These are phyloP conservation scores for Sarocladium strictum DNA, from an alignment of 2,329 filamentous ascomycete genomes.

Conservation along the genomic window DNA sequence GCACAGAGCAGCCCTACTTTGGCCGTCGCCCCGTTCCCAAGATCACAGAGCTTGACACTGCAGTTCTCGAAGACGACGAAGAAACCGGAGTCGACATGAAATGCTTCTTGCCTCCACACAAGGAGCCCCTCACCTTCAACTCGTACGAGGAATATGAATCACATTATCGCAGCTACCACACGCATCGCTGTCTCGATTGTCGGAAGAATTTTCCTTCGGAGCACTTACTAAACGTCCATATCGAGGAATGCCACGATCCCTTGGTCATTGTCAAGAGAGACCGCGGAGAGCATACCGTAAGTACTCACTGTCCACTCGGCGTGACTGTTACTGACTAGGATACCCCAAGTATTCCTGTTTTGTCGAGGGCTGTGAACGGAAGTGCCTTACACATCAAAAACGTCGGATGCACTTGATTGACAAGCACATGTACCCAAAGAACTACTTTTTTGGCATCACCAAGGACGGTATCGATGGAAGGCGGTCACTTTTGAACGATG, in stretches of 20 bases:
- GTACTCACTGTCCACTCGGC: slow-evolving; percentile 18
- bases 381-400: slow-evolving; percentile 79
- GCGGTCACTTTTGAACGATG: slow-evolving; percentile 68
- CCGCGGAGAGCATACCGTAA: slow-evolving; percentile 78
- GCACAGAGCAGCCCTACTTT: slow-evolving; percentile 11
- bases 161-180: slow-evolving; percentile 77
- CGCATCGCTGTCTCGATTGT: slow-evolving; percentile 81
- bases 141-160: slow-evolving; percentile 78
- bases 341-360: slow-evolving; percentile 72
- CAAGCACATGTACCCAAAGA: slow-evolving; percentile 86
- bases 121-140: slow-evolving; percentile 60
- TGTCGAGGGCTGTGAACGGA: slow-evolving; percentile 78
- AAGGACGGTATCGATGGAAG: slow-evolving; percentile 85
- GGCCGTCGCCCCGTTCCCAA: slow-evolving; percentile 37
- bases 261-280: slow-evolving; percentile 66
- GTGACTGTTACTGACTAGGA: not conserved
- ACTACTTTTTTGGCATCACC: slow-evolving; percentile 83
- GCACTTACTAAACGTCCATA: slow-evolving; percentile 75
- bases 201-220: slow-evolving; percentile 81
- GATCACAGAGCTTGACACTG: slow-evolving; percentile 52
- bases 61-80: slow-evolving; percentile 23
- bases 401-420: slow-evolving; percentile 84
- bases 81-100: slow-evolving; percentile 52
- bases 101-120: slow-evolving; percentile 79
- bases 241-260: slow-evolving; percentile 86